Evolutionary conservation across 1,284 basidiomycete species (phyloP), one percentile per base, ranked within the genome.

Genomic region (Ceratobasidium sp.): DNA sequence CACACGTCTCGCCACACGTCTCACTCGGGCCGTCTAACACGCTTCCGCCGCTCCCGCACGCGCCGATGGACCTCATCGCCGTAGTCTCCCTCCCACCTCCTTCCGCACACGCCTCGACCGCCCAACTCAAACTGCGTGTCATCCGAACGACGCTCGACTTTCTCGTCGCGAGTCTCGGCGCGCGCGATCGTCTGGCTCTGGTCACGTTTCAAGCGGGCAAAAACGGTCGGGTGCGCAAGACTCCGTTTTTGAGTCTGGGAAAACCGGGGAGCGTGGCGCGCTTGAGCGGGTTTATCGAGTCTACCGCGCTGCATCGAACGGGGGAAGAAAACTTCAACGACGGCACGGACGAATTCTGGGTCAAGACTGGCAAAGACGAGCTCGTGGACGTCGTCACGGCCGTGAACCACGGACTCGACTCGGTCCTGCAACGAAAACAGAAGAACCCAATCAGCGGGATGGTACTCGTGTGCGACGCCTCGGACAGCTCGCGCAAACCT

Each of bases 381-480:
- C 94, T 95, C 84, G 94, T 94, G 17, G 96, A 97, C 83, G 96
- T 98, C n/a, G 95, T 97, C 15, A 96, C 96, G 7, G 97, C 96
- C 20, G 93, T 97, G 78, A 98, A 98, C 83, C 92, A 96, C 82
- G 94, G 94, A 40, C 90, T 99, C 28, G 97, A 99, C 83, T 92
- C 97, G 40, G 93, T 98, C 20, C 86, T 99, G 40, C 96, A 98
- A 83, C 93, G 97, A 78, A 98, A 97, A 87, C 87, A 91, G 52
- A 94, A 95, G 81, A 98, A 98, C 84, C 91, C 96, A 0, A 86
- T 97, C 17, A 93, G 95, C 0, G 96, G 96, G 23, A 94, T 99
- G 91, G 86, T 98, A 62, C 89, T 99, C 28, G 92, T 99, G 81
- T 96, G 95, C 84, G 97, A 99, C 83, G 93, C 95, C 0, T 88